Evolutionary conservation across 2,329 filamentous ascomycete species (phyloP).

Genomic region (Fusarium nisikadoi): DNA sequence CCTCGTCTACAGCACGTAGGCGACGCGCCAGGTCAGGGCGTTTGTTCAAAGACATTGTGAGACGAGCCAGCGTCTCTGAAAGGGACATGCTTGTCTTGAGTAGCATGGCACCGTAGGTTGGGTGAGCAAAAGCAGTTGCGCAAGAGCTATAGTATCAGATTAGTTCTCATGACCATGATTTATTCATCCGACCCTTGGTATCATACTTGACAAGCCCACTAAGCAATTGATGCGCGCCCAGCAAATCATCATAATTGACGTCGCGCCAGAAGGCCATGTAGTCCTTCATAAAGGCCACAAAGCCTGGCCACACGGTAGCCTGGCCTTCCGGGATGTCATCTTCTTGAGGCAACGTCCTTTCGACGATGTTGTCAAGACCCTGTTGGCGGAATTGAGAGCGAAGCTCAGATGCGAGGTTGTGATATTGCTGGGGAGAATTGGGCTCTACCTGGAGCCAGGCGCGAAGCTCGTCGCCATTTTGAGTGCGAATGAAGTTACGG

Average conservation of each 20-base stretch:
- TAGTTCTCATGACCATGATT: neutral
- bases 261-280: conserved; percentile 86
- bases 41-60: conserved; percentile 86
- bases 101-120: conserved; percentile 81
- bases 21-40: conserved; percentile 79
- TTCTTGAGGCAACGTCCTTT: conserved; percentile 71
- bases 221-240: conserved; percentile 79
- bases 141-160: conserved; percentile 69
- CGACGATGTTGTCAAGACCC: conserved; percentile 71
- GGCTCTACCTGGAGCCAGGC: conserved; percentile 81
- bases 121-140: conserved; percentile 82
- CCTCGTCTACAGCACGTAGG: conserved; percentile 70
- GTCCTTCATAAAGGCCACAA: conserved; percentile 81
- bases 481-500: conserved; percentile 63
- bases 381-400: conserved; percentile 63
- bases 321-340: conserved; percentile 72
- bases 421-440: conserved; percentile 73
- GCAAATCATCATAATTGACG: conserved; percentile 78
- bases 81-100: conserved; percentile 86
- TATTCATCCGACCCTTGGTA: neutral
- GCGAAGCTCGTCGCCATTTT: conserved; percentile 73
- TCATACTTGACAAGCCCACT: conserved; percentile 79
- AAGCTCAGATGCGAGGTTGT: conserved; percentile 74
- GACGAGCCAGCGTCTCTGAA: conserved; percentile 80
- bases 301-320: conserved; percentile 77